phyloP scores from a whole-genome alignment of 768 basidiomycete genomes.

The Chalciporus chontae region DNA sequence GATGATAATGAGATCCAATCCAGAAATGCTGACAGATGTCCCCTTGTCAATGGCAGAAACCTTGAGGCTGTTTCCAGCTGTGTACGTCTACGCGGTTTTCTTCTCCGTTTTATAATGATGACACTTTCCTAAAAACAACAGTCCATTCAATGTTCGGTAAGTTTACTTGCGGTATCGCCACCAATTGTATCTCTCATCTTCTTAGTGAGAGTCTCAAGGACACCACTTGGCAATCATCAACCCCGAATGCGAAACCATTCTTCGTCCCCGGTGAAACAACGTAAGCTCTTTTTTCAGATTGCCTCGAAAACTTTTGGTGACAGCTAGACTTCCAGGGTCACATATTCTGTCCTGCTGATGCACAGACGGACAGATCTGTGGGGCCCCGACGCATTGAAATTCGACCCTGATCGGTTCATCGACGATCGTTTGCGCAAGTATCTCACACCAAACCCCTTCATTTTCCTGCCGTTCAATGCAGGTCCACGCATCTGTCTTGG shows the following conservation, averaged over 20 bases:
- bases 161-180: neutral
- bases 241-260: conserved; percentile 24
- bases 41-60: conserved; percentile 22
- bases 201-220: conserved; percentile 20
- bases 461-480: conserved; percentile 42
- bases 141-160: conserved; percentile 34
- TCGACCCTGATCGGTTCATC: conserved; percentile 41
- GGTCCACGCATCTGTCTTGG: conserved; percentile 38
- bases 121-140: conserved; percentile 4
- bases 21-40: neutral
- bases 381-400: conserved; percentile 35
- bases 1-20: neutral
- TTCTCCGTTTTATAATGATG: neutral
- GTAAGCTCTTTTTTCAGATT: conserved; percentile 7
- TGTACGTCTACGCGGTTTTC: conserved; percentile 16
- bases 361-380: conserved; percentile 37
- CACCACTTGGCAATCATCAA: conserved; percentile 23
- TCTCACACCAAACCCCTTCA: conserved; percentile 37
- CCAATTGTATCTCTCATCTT: neutral
- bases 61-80: conserved; percentile 32
- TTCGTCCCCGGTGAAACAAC: conserved; percentile 25
- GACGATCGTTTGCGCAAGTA: conserved; percentile 34
- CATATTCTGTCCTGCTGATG: conserved; percentile 30
- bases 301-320: neutral
- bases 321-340: conserved; percentile 14